Evolutionary conservation across 108 stramenopile species (phyloP).

Genomic region (Nannochloropsis gaditana): DNA sequence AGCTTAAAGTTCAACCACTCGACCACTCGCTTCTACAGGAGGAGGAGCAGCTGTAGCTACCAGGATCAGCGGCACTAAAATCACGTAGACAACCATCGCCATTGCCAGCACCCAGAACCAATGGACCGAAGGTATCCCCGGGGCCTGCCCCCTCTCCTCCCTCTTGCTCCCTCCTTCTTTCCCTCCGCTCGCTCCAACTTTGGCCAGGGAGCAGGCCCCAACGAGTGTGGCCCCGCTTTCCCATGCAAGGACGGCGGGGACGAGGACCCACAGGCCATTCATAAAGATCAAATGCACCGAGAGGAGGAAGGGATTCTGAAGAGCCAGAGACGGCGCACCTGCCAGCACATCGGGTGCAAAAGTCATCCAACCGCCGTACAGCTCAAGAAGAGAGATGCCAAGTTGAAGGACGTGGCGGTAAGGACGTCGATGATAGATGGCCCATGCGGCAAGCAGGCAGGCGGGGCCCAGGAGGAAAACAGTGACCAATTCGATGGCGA

Average conservation of each 20-base stretch:
- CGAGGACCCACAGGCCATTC: constrained; percentile 40
- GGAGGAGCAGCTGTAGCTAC: constrained; percentile 7
- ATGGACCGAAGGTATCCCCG: background rate
- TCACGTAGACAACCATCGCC: constrained; percentile 24
- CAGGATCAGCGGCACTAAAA: constrained; percentile 39
- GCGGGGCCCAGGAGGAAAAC: constrained; percentile 22
- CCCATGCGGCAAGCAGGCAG: constrained; percentile 24
- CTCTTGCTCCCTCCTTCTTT: background rate
- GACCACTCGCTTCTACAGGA: too few relatives aligned
- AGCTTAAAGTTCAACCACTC: too few relatives aligned
- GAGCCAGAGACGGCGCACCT: background rate
- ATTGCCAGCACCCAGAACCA: constrained; percentile 22
- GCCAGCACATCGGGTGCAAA: constrained; percentile 32
- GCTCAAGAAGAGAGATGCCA: constrained; percentile 28
- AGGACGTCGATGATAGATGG: constrained; percentile 1
- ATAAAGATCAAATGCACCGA: constrained; percentile 39
- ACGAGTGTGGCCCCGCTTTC: constrained; percentile 21
- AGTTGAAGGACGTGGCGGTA: constrained; percentile 26
- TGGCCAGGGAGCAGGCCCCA: constrained; percentile 18
- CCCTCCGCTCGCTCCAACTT: background rate
- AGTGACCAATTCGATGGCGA: constrained; percentile 29
- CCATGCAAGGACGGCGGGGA: constrained; percentile 34
- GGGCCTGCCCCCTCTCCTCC: background rate
- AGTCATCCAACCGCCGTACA: constrained; percentile 46
- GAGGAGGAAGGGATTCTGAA: background rate